phyloP scores from a whole-genome alignment of 805 yeast species.

The Brettanomyces nanus region DNA sequence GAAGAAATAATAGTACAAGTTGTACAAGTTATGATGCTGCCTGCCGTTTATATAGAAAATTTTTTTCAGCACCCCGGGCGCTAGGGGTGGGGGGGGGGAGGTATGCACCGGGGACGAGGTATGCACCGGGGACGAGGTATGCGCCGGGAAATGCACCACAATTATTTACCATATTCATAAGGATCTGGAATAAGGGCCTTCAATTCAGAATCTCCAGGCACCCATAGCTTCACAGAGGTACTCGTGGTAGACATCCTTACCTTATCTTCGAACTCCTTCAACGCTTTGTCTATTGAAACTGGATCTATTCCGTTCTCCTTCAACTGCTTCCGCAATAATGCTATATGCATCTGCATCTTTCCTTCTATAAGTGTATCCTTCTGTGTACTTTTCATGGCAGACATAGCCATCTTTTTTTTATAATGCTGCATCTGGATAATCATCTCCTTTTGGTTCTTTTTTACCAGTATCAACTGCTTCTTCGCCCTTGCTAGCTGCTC shows the following conservation, averaged over 20 bases:
- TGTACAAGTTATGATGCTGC: too few relatives aligned
- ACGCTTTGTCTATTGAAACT: slow-evolving; percentile 42
- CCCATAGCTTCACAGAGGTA: slow-evolving; percentile 54
- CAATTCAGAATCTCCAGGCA: slow-evolving; percentile 42
- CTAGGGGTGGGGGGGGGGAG: too few relatives aligned
- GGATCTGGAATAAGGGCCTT: slow-evolving; percentile 49
- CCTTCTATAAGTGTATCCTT: slow-evolving; percentile 39
- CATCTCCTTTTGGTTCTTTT: slow-evolving; percentile 25
- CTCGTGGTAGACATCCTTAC: slow-evolving; percentile 52
- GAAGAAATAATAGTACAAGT: slow-evolving; percentile 10
- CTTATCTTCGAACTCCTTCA: slow-evolving; percentile 45
- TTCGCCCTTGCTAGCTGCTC: slow-evolving; percentile 19
- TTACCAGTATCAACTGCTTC: slow-evolving; percentile 16
- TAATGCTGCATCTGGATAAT: slow-evolving; percentile 43
- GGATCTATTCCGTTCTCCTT: slow-evolving; percentile 52
- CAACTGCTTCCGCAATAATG: slow-evolving; percentile 54
- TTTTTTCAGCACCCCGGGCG: too few relatives aligned
- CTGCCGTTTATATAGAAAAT: too few relatives aligned
- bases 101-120: too few relatives aligned
- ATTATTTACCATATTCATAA: slow-evolving; percentile 58
- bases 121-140: too few relatives aligned
- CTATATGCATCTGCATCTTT: slow-evolving; percentile 62
- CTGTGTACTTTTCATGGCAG: slow-evolving; percentile 43
- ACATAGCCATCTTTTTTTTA: slow-evolving; percentile 43
- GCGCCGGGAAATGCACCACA: too few relatives aligned